A percentile compares a stretch with the other conserved stretches of the same genome.
Conservation (phyloP, 768 basidiomycete genomes). For the Lenzites betulinus region DNA sequence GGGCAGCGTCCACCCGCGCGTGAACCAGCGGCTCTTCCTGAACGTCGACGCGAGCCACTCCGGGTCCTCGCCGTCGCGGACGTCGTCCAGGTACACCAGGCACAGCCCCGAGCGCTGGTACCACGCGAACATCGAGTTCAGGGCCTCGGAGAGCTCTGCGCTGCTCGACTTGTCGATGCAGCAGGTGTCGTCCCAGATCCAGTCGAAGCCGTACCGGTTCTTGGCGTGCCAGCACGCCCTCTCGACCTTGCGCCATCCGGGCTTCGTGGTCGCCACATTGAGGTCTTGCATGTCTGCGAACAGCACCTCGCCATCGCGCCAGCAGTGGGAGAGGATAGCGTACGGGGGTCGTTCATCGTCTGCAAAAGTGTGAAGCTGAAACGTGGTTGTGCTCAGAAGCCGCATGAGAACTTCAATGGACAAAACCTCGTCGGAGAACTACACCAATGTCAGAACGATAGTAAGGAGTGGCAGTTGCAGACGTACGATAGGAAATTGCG, state of each 20-base stretch:
- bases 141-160: conserved; percentile 13
- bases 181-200: conserved; percentile 23
- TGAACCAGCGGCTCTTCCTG: conserved; percentile 7
- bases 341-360: neutral
- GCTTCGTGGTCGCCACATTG: neutral
- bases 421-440: too few species aligned
- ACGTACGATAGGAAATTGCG: too few species aligned
- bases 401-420: neutral
- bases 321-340: conserved; percentile 10
- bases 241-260: neutral
- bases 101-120: conserved; percentile 1
- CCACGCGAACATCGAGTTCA: conserved; percentile 13
- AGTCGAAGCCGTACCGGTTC: neutral
- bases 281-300: neutral
- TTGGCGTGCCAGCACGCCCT: neutral
- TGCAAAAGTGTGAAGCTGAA: neutral
- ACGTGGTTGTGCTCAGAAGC: neutral
- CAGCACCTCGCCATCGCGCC: neutral
- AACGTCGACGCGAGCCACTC: neutral
- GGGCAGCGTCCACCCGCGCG: conserved; percentile 11
- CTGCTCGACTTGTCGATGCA: conserved; percentile 16
- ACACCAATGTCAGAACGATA: too few species aligned
- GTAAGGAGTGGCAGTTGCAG: too few species aligned
- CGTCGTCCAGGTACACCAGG: conserved; percentile 10
- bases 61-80: neutral